Base-by-base conservation (phyloP, 2,329 filamentous ascomycete species). In the Dactylellina parvicollis region DNA sequence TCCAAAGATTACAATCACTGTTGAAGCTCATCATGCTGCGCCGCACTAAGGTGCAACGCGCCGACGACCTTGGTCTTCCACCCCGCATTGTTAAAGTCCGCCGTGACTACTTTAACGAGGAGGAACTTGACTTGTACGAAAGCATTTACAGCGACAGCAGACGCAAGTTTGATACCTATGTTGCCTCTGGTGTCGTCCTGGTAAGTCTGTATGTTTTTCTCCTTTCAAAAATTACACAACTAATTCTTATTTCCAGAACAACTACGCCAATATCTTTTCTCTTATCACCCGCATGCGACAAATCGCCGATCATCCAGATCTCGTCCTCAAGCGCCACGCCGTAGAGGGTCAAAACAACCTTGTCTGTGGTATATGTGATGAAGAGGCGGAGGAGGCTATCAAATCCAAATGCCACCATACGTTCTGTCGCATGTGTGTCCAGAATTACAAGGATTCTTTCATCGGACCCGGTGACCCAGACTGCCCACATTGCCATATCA, bases 221-320 rank as follows among this genome's bases (percentile, higher is more conserved):
- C 38, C 50, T 20, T 24, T 18, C 20, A 14, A n/a, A 16, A 28
- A 9, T 20, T 69, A 10, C 7, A 18, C 1, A 42, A 20, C 3
- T 30, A 28, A 16, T 9, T 24, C 9, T 60, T 70, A 64, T 28
- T 2, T 26, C 40, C 46, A 76, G 74, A 92, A 98, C 84, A 96
- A 97, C 80, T 98, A 98, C 77, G 95, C 95, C 83, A 99, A 99
- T 80, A 98, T 99, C 76, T 99, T 99, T 78, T 94, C 93, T 79
- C 86, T 99, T 62, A 97, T 99, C 79, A 98, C 98, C 92, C 93
- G 96, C 81, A 98, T 99, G 94, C 90, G 95, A 62, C 95, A 99
- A 82, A 92, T 97, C 24, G 92, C 95, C 5, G 95, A 99, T 76
- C 95, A 99, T 79, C 95, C 95, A 0, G 95, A 99, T 81, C 82